Evolutionary conservation across 495 filamentous ascomycete genomes (phyloP).

Genomic region (Tuber umbilicatum): DNA sequence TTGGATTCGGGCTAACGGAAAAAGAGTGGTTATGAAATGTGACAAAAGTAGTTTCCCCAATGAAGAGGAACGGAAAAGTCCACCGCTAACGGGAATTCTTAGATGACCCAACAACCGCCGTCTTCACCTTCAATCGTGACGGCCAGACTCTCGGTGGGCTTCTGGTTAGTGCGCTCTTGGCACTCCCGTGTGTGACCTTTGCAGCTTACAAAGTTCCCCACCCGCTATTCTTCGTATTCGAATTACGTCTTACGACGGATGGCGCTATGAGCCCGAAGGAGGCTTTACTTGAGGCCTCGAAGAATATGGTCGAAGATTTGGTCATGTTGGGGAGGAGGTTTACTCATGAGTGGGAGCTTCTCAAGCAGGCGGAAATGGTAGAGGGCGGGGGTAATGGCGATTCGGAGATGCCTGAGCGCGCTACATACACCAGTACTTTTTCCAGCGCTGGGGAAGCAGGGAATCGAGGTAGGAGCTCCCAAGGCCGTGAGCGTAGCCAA

Average conservation of each 20-base stretch:
- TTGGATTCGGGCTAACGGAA: neutral
- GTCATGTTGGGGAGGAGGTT: slow-evolving; percentile 71
- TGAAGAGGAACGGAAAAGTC: neutral
- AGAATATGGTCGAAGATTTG: slow-evolving; percentile 67
- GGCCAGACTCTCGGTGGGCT: slow-evolving; percentile 93
- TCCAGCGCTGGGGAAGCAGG: neutral
- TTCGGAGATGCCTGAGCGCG: neutral
- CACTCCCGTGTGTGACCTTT: slow-evolving; percentile 68
- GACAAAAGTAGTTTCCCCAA: slow-evolving; percentile 12
- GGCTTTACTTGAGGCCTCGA: slow-evolving; percentile 65
- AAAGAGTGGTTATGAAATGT: slow-evolving; percentile 28
- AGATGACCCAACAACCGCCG: slow-evolving; percentile 57
- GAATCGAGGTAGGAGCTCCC: neutral
- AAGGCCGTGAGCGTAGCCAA: neutral
- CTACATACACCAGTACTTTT: neutral
- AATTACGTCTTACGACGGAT: slow-evolving; percentile 83
- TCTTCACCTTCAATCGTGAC: slow-evolving; percentile 90
- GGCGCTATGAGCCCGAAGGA: slow-evolving; percentile 72
- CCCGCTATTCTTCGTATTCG: slow-evolving; percentile 73
- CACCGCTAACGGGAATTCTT: neutral
- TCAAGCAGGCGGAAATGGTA: slow-evolving; percentile 65
- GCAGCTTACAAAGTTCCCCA: slow-evolving; percentile 85
- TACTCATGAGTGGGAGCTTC: slow-evolving; percentile 85
- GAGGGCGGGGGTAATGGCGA: neutral
- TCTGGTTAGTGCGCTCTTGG: slow-evolving; percentile 68